These are phyloP conservation scores for Daldinia eschscholtzii DNA, from an alignment of 2,329 filamentous ascomycete species.

Conservation along the genomic window DNA sequence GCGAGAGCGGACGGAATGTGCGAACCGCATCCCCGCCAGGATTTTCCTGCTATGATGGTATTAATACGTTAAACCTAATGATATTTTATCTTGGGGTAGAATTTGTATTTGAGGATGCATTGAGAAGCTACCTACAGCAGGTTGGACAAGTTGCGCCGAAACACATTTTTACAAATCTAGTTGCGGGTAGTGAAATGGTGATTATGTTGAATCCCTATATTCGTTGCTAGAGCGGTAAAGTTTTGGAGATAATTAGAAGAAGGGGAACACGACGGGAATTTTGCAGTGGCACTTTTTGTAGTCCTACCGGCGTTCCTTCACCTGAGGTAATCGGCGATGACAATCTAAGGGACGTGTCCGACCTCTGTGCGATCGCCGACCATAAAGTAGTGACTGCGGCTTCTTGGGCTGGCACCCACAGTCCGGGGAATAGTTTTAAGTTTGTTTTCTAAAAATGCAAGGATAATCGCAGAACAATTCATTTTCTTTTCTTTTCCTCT, in stretches of 20 bases:
- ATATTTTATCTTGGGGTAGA: not conserved
- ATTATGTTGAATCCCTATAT: conserved; percentile 11
- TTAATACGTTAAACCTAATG: conserved; percentile 14
- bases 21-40: conserved; percentile 64
- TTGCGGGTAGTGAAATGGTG: conserved; percentile 9
- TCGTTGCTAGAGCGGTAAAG: conserved; percentile 1
- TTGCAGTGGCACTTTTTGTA: not conserved
- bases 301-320: conserved; percentile 36
- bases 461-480: not conserved
- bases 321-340: conserved; percentile 41
- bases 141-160: conserved; percentile 45
- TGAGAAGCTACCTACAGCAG: conserved; percentile 39
- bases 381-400: conserved; percentile 7
- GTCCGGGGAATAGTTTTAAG: not conserved
- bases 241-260: conserved; percentile 11
- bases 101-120: not conserved
- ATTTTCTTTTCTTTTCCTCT: not conserved
- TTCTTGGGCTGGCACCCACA: conserved; percentile 4
- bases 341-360: conserved; percentile 32
- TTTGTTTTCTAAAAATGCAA: not conserved
- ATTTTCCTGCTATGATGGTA: conserved; percentile 57
- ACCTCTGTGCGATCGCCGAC: conserved; percentile 38
- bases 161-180: conserved; percentile 43
- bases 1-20: conserved; percentile 61
- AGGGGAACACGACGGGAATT: conserved; percentile 2